These are phyloP conservation scores for Tilletia horrida DNA, from an alignment of 1,284 basidiomycete genomes.

Conservation along the genomic window DNA sequence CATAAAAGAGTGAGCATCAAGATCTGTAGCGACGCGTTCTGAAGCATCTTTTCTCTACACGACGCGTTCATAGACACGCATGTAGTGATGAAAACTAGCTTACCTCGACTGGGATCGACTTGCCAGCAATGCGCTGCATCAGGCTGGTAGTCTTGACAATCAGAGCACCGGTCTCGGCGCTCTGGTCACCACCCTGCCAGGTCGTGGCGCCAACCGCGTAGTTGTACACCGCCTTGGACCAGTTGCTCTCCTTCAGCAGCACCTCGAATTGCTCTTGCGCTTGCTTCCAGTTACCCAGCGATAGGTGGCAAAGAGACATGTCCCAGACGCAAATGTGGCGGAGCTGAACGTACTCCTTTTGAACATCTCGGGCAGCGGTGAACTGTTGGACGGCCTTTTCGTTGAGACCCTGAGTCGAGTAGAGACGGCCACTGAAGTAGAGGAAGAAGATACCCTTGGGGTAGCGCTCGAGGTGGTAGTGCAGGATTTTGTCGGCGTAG, in stretches of 20 bases:
- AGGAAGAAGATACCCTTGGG: slow-evolving; percentile 54
- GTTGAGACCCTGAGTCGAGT: slow-evolving; percentile 49
- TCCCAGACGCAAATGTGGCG: slow-evolving; percentile 55
- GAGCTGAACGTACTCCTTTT: slow-evolving; percentile 53
- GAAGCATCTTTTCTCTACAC: no score
- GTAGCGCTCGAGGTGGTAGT: slow-evolving; percentile 51
- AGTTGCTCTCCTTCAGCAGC: slow-evolving; percentile 50
- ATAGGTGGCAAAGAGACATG: slow-evolving; percentile 50
- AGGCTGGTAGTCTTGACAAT: slow-evolving; percentile 39
- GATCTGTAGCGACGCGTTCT: neutral
- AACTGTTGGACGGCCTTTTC: slow-evolving; percentile 47
- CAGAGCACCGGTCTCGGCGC: slow-evolving; percentile 36
- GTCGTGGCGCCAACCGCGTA: slow-evolving; percentile 43
- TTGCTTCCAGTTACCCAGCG: slow-evolving; percentile 41
- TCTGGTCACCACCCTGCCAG: slow-evolving; percentile 33
- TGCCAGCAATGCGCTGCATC: slow-evolving; percentile 53
- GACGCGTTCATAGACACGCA: no score
- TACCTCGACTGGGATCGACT: slow-evolving; percentile 51
- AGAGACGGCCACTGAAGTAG: slow-evolving; percentile 54
- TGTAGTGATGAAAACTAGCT: no score
- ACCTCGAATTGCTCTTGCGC: slow-evolving; percentile 42
- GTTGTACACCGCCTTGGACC: slow-evolving; percentile 53
- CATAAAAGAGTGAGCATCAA: slow-evolving; percentile 1
- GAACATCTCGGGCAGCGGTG: slow-evolving; percentile 45
- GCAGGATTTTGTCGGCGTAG: slow-evolving; percentile 51